phyloP scores from a whole-genome alignment of 345 rosid genomes.

The Citrus sinensis region DNA sequence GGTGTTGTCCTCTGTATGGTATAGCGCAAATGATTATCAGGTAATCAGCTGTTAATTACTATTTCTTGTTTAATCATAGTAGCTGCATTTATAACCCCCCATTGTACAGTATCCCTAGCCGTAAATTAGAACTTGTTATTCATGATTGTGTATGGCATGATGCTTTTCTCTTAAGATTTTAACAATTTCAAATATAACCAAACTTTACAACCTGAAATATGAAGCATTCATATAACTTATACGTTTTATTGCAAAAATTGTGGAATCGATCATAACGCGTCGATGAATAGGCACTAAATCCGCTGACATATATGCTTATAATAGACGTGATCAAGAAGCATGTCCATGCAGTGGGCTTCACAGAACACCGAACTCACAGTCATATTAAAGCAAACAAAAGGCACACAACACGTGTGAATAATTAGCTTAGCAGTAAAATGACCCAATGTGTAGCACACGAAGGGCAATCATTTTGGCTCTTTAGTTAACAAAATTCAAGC shows the following conservation, averaged over 20 bases:
- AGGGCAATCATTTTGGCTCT: constrained; percentile 19
- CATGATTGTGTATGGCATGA: too few relatives aligned
- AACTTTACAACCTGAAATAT: background rate
- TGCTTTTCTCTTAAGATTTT: too few relatives aligned
- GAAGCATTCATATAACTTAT: background rate
- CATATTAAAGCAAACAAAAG: background rate
- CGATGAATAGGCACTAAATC: background rate
- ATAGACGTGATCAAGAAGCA: background rate
- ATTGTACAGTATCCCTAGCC: too few relatives aligned
- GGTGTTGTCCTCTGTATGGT: too few relatives aligned
- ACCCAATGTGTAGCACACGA: constrained; percentile 27
- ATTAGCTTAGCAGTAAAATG: constrained; percentile 18
- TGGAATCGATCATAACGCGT: background rate
- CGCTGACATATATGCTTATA: background rate
- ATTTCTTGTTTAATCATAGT: too few relatives aligned
- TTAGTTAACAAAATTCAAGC: constrained; percentile 30
- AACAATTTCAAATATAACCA: too few relatives aligned
- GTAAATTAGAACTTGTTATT: too few relatives aligned
- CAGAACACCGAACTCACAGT: background rate
- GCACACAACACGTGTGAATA: constrained; percentile 22
- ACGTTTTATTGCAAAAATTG: background rate
- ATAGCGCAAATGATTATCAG: too few relatives aligned
- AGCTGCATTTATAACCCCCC: too few relatives aligned
- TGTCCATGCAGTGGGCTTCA: background rate
- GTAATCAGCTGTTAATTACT: too few relatives aligned